Evolutionary conservation across 345 rosid species (phyloP), one percentile per base, ranked within the genome.

Genomic region (Hypericum perforatum): DNA sequence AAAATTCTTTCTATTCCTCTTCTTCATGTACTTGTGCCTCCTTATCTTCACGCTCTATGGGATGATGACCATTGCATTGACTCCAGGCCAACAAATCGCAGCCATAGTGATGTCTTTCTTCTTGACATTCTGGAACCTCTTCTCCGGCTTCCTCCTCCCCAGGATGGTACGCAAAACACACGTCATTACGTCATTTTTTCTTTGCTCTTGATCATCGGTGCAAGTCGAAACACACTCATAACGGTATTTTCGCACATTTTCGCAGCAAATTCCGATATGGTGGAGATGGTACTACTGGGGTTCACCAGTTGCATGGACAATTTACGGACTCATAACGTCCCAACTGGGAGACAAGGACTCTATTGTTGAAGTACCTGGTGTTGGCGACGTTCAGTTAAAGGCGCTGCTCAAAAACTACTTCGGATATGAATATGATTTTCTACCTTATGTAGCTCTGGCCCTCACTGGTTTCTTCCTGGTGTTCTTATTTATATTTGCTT

Each of bases 201-300:
- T n/a, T n/a, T n/a, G n/a, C n/a, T 43, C 47, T 43, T 14, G 12
- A 37, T 29, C 37, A 16, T 29, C 39, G 4, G 7, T 47, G 16
- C 10, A 11, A 14, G 53, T 7, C 12, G 40, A 42, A 59, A 7
- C 13, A 5, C 12, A 8, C 5, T 11, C 5, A 10, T 43, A 11
- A 44, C 10, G 12, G 8, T 39, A 41, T 32, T 29, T 22, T 44
- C 37, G 38, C 51, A 10, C 8, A 55, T 9, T 43, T 0, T 58
- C 9, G 70, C 76, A 81, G 95, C 80, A 62, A 76, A 73, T 85
- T 16, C 97, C 95, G 0, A 47, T 78, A n/a, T 85, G 95, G 97
- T 89, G 95, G 95, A 83, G 92, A 63, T 85, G 97, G 97, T 83
- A 82, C 56, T 81, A 89, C 59, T 89, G 95, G 87, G 74, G 60